A percentile compares a stretch with the other conserved stretches of the same genome.
Evolutionary conservation across 2,329 filamentous ascomycete species (phyloP).

Genomic region (Colletotrichum sp.): DNA sequence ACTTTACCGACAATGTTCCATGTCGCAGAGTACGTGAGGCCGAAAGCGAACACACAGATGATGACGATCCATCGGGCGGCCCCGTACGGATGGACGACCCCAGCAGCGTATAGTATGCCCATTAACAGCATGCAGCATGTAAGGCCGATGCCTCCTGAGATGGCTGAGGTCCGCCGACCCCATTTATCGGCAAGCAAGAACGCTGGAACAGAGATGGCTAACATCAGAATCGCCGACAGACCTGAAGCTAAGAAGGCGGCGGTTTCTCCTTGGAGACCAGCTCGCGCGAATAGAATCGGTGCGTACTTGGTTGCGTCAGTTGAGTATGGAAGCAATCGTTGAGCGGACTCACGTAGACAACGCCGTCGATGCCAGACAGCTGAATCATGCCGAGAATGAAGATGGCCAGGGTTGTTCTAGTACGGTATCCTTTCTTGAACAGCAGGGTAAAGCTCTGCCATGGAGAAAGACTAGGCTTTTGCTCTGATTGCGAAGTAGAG

Average conservation of each 20-base stretch:
- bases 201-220: constrained; percentile 61
- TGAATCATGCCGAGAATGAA: constrained; percentile 67
- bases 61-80: constrained; percentile 56
- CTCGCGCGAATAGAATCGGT: constrained; percentile 63
- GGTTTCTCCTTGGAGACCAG: constrained; percentile 58
- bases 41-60: constrained; percentile 53
- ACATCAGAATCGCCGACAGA: constrained; percentile 63
- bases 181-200: constrained; percentile 62
- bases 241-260: constrained; percentile 67
- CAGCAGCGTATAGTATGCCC: constrained; percentile 54
- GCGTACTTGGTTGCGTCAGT: constrained; percentile 51
- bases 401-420: constrained; percentile 54
- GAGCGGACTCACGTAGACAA: constrained; percentile 56
- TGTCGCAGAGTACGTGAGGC: constrained; percentile 48
- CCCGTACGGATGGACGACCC: constrained; percentile 43
- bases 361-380: constrained; percentile 66
- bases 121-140: constrained; percentile 58
- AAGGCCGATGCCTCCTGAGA: constrained; percentile 57
- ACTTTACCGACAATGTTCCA: constrained; percentile 63
- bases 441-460: constrained; percentile 37
- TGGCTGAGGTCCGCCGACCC: constrained; percentile 58
- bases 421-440: constrained; percentile 46
- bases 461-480: constrained; percentile 31
- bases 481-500: constrained; percentile 26
- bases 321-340: neutral